phyloP scores from a whole-genome alignment of 208 protist species.

The Acanthamoeba triangularis region DNA sequence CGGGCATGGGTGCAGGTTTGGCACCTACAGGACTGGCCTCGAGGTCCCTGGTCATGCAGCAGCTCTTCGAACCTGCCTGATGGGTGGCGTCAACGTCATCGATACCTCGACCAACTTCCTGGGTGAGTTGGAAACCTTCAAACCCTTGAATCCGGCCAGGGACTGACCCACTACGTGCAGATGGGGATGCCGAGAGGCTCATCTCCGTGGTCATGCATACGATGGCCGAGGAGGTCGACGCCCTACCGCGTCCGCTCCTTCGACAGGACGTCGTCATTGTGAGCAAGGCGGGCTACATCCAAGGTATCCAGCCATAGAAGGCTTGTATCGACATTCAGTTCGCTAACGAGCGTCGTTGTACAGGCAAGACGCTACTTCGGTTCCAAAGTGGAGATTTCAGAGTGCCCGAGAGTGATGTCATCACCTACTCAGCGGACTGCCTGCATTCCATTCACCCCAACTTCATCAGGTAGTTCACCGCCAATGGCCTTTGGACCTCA shows the following conservation, averaged over 20 bases:
- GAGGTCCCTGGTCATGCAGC: slow-evolving; percentile 12
- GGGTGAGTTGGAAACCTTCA: too few relatives aligned
- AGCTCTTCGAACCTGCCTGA: neutral
- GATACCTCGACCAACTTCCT: slow-evolving; percentile 68
- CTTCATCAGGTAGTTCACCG: neutral
- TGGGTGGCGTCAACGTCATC: slow-evolving; percentile 50
- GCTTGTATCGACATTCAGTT: neutral
- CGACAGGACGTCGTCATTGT: slow-evolving; percentile 39
- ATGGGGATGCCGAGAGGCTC: slow-evolving; percentile 12
- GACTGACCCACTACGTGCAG: neutral
- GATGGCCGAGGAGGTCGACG: slow-evolving; percentile 26
- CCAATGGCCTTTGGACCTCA: neutral
- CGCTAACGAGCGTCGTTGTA: neutral
- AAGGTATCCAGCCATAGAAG: neutral
- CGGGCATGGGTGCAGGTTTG: too few relatives aligned
- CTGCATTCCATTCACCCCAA: slow-evolving; percentile 17
- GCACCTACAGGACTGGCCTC: slow-evolving; percentile 30
- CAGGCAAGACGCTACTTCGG: neutral
- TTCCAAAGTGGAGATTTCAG: neutral
- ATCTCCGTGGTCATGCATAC: slow-evolving; percentile 15
- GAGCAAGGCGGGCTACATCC: slow-evolving; percentile 55
- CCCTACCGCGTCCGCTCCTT: neutral
- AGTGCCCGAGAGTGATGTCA: neutral
- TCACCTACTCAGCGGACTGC: slow-evolving; percentile 9
- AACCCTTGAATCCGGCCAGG: too few relatives aligned